Percentiles rank a stretch among this genome's conserved stretches.
Evolutionary conservation across 768 basidiomycete genomes (phyloP).

Genomic region (Kondoa malvinella): DNA sequence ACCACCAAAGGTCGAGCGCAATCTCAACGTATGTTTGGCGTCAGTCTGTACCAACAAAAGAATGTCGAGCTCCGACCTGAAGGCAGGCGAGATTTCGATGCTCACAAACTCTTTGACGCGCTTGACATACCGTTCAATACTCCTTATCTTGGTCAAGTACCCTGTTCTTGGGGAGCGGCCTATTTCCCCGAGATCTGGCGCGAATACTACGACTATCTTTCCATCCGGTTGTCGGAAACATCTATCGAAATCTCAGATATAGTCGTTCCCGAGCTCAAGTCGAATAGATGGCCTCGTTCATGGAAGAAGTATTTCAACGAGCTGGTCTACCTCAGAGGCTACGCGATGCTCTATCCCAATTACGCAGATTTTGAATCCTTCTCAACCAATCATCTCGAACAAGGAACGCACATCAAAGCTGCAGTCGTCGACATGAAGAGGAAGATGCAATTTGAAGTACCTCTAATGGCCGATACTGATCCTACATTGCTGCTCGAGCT

Average conservation of each 20-base stretch:
- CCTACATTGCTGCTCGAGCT: conserved; percentile 41
- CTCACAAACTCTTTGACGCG: conserved; percentile 43
- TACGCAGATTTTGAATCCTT: conserved; percentile 52
- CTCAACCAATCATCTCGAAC: conserved; percentile 79
- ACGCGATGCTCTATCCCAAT: conserved; percentile 80
- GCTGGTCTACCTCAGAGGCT: conserved; percentile 59
- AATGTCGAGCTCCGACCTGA: conserved; percentile 52
- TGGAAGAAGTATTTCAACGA: conserved; percentile 89
- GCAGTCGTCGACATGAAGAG: conserved; percentile 41
- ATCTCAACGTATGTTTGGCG: conserved; percentile 48
- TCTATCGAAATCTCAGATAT: conserved; percentile 33
- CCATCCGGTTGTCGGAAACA: conserved; percentile 48
- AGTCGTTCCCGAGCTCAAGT: conserved; percentile 59
- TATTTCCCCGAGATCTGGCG: conserved; percentile 82
- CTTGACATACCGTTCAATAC: conserved; percentile 35
- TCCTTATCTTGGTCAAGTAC: conserved; percentile 70
- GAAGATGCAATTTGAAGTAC: conserved; percentile 49
- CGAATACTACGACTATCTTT: conserved; percentile 64
- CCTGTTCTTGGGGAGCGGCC: conserved; percentile 79
- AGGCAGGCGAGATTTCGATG: conserved; percentile 53
- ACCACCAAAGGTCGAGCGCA: conserved; percentile 39
- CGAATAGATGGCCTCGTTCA: conserved; percentile 60
- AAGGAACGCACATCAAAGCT: conserved; percentile 58
- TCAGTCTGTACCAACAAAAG: conserved; percentile 76
- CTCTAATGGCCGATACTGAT: conserved; percentile 41